A percentile compares a stretch with the other conserved stretches of the same genome.
Conservation (phyloP, 1,284 basidiomycete species). For the Anthracocystis walkeri region DNA sequence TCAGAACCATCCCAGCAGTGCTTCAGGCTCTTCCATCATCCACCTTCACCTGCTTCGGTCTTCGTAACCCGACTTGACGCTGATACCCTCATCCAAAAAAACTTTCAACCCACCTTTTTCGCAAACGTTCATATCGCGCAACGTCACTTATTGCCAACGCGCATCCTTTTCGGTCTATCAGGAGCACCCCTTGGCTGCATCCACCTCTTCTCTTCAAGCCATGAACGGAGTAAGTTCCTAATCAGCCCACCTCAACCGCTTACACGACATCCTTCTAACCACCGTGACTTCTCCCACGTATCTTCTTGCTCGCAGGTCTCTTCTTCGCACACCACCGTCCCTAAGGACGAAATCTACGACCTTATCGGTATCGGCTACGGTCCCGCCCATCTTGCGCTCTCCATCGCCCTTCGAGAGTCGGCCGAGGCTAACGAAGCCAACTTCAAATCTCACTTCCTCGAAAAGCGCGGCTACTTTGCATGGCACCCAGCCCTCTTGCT, state of each 20-base stretch:
- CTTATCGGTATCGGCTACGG: slow-evolving; percentile 66
- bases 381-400: slow-evolving; percentile 66
- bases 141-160: not conserved
- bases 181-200: slow-evolving; percentile 25
- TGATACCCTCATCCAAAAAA: not conserved
- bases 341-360: slow-evolving; percentile 56
- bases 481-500: slow-evolving; percentile 68
- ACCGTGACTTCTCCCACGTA: too few relatives aligned
- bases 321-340: slow-evolving; percentile 24
- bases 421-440: slow-evolving; percentile 44
- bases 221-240: slow-evolving; percentile 38
- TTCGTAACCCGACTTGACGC: not conserved
- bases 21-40: slow-evolving; percentile 10
- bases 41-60: not conserved
- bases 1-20: not conserved
- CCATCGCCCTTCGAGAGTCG: slow-evolving; percentile 65
- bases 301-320: slow-evolving; percentile 14
- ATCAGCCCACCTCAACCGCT: not conserved
- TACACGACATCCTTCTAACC: not conserved
- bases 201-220: slow-evolving; percentile 35
- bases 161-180: not conserved
- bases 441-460: slow-evolving; percentile 62
- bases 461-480: slow-evolving; percentile 63
- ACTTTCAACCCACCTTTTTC: not conserved
- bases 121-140: not conserved